Percentiles rank a stretch among this genome's conserved stretches.
Evolutionary conservation across 2,329 filamentous ascomycete species (phyloP).

Genomic region (Aspergillus sojae): DNA sequence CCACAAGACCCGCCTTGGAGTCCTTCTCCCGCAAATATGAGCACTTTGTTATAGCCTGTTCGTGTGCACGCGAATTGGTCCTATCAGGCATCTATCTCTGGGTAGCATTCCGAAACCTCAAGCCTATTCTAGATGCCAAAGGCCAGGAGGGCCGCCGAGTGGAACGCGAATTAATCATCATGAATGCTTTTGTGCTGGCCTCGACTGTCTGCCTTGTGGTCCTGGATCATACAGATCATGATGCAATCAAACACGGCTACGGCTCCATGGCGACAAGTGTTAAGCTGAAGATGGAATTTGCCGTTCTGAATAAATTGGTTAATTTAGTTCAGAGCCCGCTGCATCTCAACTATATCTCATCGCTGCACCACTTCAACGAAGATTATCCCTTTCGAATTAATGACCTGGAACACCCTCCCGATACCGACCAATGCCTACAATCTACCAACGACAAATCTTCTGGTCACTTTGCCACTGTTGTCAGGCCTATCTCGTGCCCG

Average conservation of each 20-base stretch:
- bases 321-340: slow-evolving; percentile 30
- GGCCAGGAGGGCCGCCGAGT: slow-evolving; percentile 39
- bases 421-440: background rate
- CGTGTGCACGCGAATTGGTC: slow-evolving; percentile 55
- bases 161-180: slow-evolving; percentile 46
- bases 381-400: background rate
- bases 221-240: slow-evolving; percentile 37
- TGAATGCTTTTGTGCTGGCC: slow-evolving; percentile 45
- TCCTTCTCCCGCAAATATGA: slow-evolving; percentile 43
- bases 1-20: slow-evolving; percentile 12
- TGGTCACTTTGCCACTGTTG: background rate
- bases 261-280: slow-evolving; percentile 46
- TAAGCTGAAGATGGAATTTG: slow-evolving; percentile 47
- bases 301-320: slow-evolving; percentile 43
- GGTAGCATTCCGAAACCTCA: slow-evolving; percentile 45
- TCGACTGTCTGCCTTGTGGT: slow-evolving; percentile 41
- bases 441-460: background rate
- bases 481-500: background rate
- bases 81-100: slow-evolving; percentile 55
- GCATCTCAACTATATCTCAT: background rate
- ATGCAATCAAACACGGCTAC: slow-evolving; percentile 37
- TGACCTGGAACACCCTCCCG: background rate
- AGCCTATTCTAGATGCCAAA: slow-evolving; percentile 47
- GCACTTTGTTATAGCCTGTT: slow-evolving; percentile 52
- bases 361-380: background rate